A percentile compares a stretch with the other conserved stretches of the same genome.
These are phyloP conservation scores for Vararia minispora DNA, from an alignment of 768 basidiomycete genomes.

Conservation along the genomic window DNA sequence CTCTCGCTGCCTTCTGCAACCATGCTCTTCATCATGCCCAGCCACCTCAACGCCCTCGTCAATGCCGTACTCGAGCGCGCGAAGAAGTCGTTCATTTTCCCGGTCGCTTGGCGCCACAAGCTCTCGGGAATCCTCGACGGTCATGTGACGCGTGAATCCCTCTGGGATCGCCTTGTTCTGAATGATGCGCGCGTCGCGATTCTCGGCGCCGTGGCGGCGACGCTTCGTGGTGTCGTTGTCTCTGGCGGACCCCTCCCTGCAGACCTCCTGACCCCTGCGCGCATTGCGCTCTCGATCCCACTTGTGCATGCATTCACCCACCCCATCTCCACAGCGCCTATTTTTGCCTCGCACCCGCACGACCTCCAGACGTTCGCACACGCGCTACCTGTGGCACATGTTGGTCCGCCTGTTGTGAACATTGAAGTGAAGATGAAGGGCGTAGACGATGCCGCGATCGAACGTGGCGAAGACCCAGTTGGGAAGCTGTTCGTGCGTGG, in stretches of 20 bases:
- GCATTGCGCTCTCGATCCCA: conserved; percentile 70
- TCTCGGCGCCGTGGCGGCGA: conserved; percentile 48
- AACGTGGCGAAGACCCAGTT: conserved; percentile 52
- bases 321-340: conserved; percentile 58
- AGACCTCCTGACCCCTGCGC: conserved; percentile 44
- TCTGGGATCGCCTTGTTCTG: conserved; percentile 81
- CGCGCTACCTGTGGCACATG: conserved; percentile 33
- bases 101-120: conserved; percentile 74
- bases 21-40: conserved; percentile 60
- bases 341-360: conserved; percentile 74
- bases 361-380: conserved; percentile 64
- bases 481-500: conserved; percentile 59
- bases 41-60: conserved; percentile 47
- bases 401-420: conserved; percentile 79
- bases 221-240: conserved; percentile 58
- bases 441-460: conserved; percentile 54
- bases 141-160: conserved; percentile 61
- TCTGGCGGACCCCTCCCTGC: conserved; percentile 52
- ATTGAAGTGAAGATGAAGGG: conserved; percentile 72
- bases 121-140: conserved; percentile 57
- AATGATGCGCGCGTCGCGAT: conserved; percentile 50
- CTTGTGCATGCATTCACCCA: conserved; percentile 54
- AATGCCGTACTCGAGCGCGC: conserved; percentile 42
- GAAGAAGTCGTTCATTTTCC: conserved; percentile 41
- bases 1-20: conserved; percentile 68